Base-by-base conservation (phyloP, 495 filamentous ascomycete species). In the Penicillium ochrochloron region DNA sequence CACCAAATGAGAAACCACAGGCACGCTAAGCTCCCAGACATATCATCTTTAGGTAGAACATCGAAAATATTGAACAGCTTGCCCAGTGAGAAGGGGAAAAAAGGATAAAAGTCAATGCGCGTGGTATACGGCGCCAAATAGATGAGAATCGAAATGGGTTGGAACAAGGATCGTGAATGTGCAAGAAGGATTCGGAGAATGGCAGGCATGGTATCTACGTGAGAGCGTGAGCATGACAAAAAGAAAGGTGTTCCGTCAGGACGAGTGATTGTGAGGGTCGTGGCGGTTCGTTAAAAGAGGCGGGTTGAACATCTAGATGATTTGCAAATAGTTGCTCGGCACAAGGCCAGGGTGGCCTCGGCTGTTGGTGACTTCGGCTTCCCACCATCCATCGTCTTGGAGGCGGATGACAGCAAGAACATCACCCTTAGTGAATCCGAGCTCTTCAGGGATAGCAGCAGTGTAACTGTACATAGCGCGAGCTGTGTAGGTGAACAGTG, bases 381-480 rank as follows among this genome's bases (percentile, higher is more conserved):
- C 95, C 96, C 96, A 99, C 96, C 96, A 99, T 12, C 96, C 96
- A 72, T 99, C 96, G 76, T 99, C 96, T 74, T 99, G 96, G 62
- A 94, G 86, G 65, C 92, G 84, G 37, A 96, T 78, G n/a, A 99
- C 87, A 1, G 94, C 92, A 9, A 99, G 80, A 56, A 92, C 83
- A 72, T 99, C 96, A 54, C 96, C 96, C 78, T 98, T 98, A 12
- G 85, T 84, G 70, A 99, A 99, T 19, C 90, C 89, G 35, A 99
- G 82, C 75, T 99, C 96, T 70, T 97, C 95, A 0, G 94, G 91
- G 61, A 99, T 99, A 17, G 92, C 93, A 0, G 95, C 91, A 68
- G 89, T 87, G 78, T 99, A 99, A 81, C 90, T 87, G 77, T 98
- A 99, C 80, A 97, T 82, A 52, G 96, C 93, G 59, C 93, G 90